Conservation (phyloP, 257 asterid genomes). For the Mentha longifolia region DNA sequence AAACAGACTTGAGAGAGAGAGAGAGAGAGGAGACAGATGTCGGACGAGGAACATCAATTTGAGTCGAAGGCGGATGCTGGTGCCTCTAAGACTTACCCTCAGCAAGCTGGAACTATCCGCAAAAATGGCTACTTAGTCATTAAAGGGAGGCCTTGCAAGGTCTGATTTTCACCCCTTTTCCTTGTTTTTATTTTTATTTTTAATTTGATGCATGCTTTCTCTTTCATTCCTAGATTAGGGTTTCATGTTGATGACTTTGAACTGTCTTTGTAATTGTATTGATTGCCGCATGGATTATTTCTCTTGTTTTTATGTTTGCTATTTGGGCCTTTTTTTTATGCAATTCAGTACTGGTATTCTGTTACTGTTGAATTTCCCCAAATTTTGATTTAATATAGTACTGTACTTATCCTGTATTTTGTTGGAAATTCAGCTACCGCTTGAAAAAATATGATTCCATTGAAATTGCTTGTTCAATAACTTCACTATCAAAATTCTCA, state of each 20-base stretch:
- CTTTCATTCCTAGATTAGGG: not conserved
- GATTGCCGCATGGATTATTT: not conserved
- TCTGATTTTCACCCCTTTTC: not conserved
- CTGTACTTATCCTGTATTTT: no score
- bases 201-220: no score
- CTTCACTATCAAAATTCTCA: not conserved
- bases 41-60: conserved; percentile 85
- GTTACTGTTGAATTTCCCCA: not conserved
- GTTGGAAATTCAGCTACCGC: not conserved
- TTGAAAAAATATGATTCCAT: not conserved
- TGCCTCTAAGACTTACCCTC: conserved; percentile 79
- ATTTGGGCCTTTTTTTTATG: not conserved
- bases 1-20: not conserved
- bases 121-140: conserved; percentile 76
- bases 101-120: conserved; percentile 88
- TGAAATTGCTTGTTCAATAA: not conserved
- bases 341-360: not conserved
- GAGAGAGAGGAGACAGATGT: conserved; percentile 40
- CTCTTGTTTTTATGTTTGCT: not conserved
- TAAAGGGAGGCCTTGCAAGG: conserved; percentile 88
- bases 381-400: not conserved
- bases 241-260: not conserved
- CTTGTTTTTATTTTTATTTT: not conserved
- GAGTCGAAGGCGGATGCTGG: conserved; percentile 84
- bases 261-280: conserved; percentile 20